phyloP scores from a whole-genome alignment of 768 basidiomycete genomes.

The Nidula microcarpa region DNA sequence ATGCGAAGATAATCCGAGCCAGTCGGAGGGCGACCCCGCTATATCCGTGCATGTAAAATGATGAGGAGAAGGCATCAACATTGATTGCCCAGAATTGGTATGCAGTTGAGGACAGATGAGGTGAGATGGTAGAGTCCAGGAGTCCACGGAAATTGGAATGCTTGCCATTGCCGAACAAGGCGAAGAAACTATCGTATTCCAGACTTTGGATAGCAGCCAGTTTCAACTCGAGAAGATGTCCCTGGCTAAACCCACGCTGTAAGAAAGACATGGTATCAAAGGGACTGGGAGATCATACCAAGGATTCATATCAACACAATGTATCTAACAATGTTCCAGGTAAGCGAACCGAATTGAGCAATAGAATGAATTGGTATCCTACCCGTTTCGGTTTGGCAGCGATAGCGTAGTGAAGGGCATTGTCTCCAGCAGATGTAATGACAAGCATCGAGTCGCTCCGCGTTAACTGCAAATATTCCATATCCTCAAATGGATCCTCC shows the following conservation, averaged over 20 bases:
- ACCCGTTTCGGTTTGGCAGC: constrained; percentile 55
- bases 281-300: constrained; percentile 26
- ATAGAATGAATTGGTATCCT: constrained; percentile 8
- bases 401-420: constrained; percentile 76
- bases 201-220: constrained; percentile 60
- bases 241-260: constrained; percentile 37
- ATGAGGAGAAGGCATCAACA: constrained; percentile 41
- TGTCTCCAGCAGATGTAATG: constrained; percentile 79
- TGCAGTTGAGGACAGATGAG: constrained; percentile 65
- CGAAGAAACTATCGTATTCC: constrained; percentile 58
- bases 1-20: constrained; percentile 49
- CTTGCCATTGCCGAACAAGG: constrained; percentile 63
- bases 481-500: constrained; percentile 77
- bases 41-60: constrained; percentile 71
- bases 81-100: constrained; percentile 79
- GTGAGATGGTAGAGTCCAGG: constrained; percentile 59
- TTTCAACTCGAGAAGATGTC: constrained; percentile 77
- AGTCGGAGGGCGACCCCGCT: constrained; percentile 65
- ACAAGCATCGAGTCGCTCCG: constrained; percentile 64
- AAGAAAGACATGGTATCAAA: background rate
- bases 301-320: constrained; percentile 75
- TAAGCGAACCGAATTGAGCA: background rate
- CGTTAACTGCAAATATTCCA: constrained; percentile 57
- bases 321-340: constrained; percentile 35
- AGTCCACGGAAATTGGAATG: constrained; percentile 57